phyloP scores from a whole-genome alignment of 1,284 basidiomycete genomes.

The Kwoniella shivajii region DNA sequence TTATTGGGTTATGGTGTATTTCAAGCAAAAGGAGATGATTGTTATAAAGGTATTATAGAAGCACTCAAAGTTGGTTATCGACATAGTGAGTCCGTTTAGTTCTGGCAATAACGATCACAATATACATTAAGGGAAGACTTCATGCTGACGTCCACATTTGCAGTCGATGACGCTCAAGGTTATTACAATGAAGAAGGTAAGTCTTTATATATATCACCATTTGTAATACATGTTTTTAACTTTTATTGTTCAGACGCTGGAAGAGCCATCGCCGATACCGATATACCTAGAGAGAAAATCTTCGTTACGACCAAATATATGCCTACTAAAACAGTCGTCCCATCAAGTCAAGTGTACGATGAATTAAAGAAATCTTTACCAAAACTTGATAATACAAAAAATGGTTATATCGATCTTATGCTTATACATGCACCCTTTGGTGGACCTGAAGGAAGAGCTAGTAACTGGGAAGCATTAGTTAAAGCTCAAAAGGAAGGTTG shows the following conservation, averaged over 20 bases:
- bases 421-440: slow-evolving; percentile 1
- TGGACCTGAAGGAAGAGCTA: slow-evolving; percentile 1
- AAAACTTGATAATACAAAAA: not conserved
- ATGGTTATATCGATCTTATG: slow-evolving; percentile 2
- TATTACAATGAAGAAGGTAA: slow-evolving; percentile 67
- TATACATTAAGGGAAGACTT: not conserved
- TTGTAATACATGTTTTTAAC: slow-evolving; percentile 15
- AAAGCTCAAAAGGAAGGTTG: slow-evolving; percentile 61
- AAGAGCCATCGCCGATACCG: not conserved
- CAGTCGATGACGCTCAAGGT: slow-evolving; percentile 59
- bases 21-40: slow-evolving; percentile 63
- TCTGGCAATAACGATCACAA: too few relatives aligned
- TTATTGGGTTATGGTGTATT: slow-evolving; percentile 76
- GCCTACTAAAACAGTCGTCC: slow-evolving; percentile 60
- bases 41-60: slow-evolving; percentile 62
- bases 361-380: slow-evolving; percentile 23
- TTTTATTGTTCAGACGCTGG: not conserved
- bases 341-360: slow-evolving; percentile 55
- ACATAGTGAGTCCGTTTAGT: slow-evolving; percentile 50
- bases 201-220: too few relatives aligned
- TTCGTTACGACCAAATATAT: slow-evolving; percentile 64
- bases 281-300: slow-evolving; percentile 6
- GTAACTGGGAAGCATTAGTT: slow-evolving; percentile 10
- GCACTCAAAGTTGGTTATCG: slow-evolving; percentile 73
- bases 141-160: not conserved